These are phyloP conservation scores for Lumnitzera littorea DNA, from an alignment of 345 rosid genomes.

Conservation along the genomic window DNA sequence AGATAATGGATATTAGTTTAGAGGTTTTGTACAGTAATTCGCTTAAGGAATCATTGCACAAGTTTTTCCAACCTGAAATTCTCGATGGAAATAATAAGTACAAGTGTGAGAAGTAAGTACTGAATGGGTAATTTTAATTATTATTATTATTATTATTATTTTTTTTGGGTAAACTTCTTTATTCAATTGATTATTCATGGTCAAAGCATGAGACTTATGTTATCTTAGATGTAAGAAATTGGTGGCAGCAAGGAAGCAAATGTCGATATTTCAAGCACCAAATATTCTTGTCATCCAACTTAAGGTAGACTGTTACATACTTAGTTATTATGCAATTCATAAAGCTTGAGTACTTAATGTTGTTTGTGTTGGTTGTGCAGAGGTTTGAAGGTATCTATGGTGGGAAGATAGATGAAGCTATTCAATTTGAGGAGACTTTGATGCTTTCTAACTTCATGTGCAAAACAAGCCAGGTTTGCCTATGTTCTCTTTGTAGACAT, in stretches of 20 bases:
- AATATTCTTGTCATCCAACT: constrained; percentile 89
- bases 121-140: background rate
- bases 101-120: constrained; percentile 72
- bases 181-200: background rate
- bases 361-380: constrained; percentile 29
- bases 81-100: constrained; percentile 95
- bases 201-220: constrained; percentile 17
- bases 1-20: constrained; percentile 95
- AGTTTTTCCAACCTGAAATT: constrained; percentile 83
- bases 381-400: constrained; percentile 88
- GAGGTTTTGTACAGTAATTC: constrained; percentile 66
- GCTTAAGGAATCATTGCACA: constrained; percentile 69
- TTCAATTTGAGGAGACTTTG: constrained; percentile 73
- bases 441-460: constrained; percentile 82
- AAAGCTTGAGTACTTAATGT: background rate
- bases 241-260: constrained; percentile 93
- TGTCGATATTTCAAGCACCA: constrained; percentile 86
- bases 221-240: constrained; percentile 84
- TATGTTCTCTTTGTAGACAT: constrained; percentile 4
- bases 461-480: constrained; percentile 74
- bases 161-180: background rate
- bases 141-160: no score
- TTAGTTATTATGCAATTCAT: no score
- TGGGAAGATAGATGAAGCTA: constrained; percentile 74
- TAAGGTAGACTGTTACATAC: constrained; percentile 41